Percentiles rank a stretch among this genome's conserved stretches.
phyloP scores from a whole-genome alignment of 257 asterid species.

The Schizonepeta tenuifolia region DNA sequence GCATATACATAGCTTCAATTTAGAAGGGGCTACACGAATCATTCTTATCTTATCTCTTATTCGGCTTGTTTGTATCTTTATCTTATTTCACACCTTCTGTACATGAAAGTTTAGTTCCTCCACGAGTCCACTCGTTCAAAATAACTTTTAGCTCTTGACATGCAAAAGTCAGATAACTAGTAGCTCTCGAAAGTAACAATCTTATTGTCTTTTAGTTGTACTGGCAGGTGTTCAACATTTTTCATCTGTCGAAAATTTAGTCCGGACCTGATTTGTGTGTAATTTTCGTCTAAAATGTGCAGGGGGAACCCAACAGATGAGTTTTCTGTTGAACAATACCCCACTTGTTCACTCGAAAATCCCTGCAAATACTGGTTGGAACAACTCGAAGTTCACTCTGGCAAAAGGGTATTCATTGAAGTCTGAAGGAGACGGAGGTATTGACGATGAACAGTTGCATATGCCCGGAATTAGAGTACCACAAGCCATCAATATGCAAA shows the following conservation, averaged over 20 bases:
- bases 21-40: not conserved
- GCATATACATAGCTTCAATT: not conserved
- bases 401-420: constrained; percentile 51
- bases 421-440: constrained; percentile 43
- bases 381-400: constrained; percentile 66
- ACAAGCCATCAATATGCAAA: constrained; percentile 44
- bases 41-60: not conserved
- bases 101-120: not conserved
- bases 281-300: constrained; percentile 13
- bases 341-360: constrained; percentile 40
- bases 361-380: constrained; percentile 55
- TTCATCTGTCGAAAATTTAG: not conserved
- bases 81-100: not conserved
- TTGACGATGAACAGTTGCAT: constrained; percentile 45
- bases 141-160: not conserved
- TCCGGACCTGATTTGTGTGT: not conserved
- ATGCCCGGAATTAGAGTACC: constrained; percentile 43
- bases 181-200: not conserved
- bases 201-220: not conserved
- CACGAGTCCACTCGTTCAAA: not conserved
- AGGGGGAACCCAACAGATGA: constrained; percentile 66
- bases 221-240: too few species aligned
- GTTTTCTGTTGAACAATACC: constrained; percentile 51
- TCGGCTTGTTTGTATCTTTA: not conserved
- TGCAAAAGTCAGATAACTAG: not conserved